Percentiles rank a stretch among this genome's conserved stretches.
Evolutionary conservation across 2,329 filamentous ascomycete genomes (phyloP).

Genomic region (Nemania sp.): DNA sequence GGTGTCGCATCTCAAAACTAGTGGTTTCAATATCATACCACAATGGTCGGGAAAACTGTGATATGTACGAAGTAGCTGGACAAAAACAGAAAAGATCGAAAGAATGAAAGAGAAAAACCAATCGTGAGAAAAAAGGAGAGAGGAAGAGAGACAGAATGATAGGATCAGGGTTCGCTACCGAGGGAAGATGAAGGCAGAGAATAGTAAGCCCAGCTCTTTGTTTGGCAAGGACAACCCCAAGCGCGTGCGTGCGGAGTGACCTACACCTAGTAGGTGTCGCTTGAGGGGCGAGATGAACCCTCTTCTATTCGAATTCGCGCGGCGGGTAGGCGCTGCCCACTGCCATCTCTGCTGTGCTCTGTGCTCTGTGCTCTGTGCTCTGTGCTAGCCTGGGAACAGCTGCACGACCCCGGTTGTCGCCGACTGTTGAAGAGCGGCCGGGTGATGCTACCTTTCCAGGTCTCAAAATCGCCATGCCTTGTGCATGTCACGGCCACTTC

Average conservation of each 20-base stretch:
- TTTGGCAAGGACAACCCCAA: too few relatives aligned
- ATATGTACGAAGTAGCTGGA: constrained; percentile 5
- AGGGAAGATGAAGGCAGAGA: too few relatives aligned
- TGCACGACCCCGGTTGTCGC: not conserved
- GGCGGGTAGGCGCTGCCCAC: too few relatives aligned
- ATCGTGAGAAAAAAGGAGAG: too few relatives aligned
- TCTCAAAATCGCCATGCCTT: not conserved
- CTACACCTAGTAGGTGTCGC: too few relatives aligned
- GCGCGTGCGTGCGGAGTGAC: too few relatives aligned
- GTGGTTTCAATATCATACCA: constrained; percentile 9
- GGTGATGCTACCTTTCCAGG: not conserved
- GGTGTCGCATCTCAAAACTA: constrained; percentile 2
- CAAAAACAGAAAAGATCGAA: not conserved
- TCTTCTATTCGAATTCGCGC: too few relatives aligned
- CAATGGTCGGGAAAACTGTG: not conserved
- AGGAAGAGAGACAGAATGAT: too few relatives aligned
- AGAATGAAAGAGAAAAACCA: not conserved
- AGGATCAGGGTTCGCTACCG: too few relatives aligned
- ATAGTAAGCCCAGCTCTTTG: too few relatives aligned
- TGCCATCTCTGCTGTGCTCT: not conserved
- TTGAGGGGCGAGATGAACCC: too few relatives aligned
- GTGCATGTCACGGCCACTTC: not conserved
- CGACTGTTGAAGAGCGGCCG: constrained; percentile 10
- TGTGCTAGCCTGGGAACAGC: not conserved
- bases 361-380: too few relatives aligned